These are phyloP conservation scores for Ajuga chamaepitys DNA, from an alignment of 257 asterid species.

Conservation along the genomic window DNA sequence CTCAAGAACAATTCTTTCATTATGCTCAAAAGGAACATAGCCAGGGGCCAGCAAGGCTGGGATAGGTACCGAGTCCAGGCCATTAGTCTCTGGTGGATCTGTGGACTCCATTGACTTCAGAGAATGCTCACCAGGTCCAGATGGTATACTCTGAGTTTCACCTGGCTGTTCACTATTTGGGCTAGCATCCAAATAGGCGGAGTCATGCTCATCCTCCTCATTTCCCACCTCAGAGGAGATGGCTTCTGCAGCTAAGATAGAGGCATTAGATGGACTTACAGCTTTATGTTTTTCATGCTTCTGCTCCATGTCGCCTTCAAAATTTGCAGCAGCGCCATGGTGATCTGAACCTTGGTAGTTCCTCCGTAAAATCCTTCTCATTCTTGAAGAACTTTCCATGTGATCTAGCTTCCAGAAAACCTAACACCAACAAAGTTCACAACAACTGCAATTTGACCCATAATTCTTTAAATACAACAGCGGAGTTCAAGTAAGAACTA, in stretches of 20 bases:
- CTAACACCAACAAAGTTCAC: constrained; percentile 35
- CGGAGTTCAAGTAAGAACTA: constrained; percentile 25
- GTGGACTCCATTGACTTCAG: constrained; percentile 29
- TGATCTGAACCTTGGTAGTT: constrained; percentile 87
- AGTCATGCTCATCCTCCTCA: constrained; percentile 83
- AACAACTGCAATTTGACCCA: constrained; percentile 12
- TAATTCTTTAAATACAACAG: constrained; percentile 17
- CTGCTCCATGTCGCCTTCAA: constrained; percentile 49
- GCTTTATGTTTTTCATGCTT: constrained; percentile 45
- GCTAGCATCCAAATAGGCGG: constrained; percentile 35
- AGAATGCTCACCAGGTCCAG: constrained; percentile 53
- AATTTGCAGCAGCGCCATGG: constrained; percentile 90
- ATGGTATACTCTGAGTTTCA: constrained; percentile 34
- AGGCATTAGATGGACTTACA: constrained; percentile 74
- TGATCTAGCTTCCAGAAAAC: constrained; percentile 91
- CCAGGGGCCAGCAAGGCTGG: constrained; percentile 70
- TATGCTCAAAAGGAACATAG: constrained; percentile 82
- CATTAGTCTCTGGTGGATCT: constrained; percentile 32
- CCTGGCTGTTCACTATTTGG: constrained; percentile 36
- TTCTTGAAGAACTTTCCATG: constrained; percentile 92
- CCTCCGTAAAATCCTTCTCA: constrained; percentile 82
- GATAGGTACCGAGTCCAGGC: constrained; percentile 44
- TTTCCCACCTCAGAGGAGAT: constrained; percentile 54
- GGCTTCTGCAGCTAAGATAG: constrained; percentile 85
- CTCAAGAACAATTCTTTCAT: constrained; percentile 91